phyloP scores from a whole-genome alignment of 2,329 filamentous ascomycete genomes.

The Monosporascus sp. region DNA sequence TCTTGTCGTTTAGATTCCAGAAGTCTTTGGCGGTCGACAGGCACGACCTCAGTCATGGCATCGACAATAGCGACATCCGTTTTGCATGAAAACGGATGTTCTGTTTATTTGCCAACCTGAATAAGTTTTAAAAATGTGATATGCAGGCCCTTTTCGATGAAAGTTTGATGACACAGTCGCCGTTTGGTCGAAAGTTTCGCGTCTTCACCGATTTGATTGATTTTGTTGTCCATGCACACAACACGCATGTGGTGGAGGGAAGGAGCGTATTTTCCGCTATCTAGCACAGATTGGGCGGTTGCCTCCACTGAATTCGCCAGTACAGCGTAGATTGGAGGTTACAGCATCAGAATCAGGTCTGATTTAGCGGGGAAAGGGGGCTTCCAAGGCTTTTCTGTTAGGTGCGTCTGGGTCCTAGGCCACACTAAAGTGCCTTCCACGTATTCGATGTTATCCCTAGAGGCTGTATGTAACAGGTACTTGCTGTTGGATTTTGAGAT shows the following conservation, averaged over 20 bases:
- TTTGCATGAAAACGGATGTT: conserved; percentile 56
- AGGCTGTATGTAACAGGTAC: too few relatives aligned
- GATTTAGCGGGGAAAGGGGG: neutral
- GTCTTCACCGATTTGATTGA: conserved; percentile 9
- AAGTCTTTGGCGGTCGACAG: conserved; percentile 59
- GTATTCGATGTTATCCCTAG: neutral
- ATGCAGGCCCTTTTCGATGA: conserved; percentile 25
- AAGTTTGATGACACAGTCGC: conserved; percentile 28
- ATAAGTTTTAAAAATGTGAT: conserved; percentile 28
- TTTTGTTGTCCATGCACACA: conserved; percentile 10
- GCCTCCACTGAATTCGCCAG: neutral
- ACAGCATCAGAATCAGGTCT: neutral
- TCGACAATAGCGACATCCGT: conserved; percentile 64
- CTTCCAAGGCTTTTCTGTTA: neutral
- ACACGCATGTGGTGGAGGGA: conserved; percentile 1
- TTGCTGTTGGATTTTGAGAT: too few relatives aligned
- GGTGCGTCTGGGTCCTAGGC: neutral
- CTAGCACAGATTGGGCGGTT: neutral
- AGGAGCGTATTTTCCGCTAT: neutral
- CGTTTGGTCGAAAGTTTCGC: conserved; percentile 1
- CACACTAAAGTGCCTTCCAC: neutral
- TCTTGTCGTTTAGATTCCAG: conserved; percentile 60
- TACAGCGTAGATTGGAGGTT: neutral
- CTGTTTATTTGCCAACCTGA: conserved; percentile 24
- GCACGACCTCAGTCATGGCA: conserved; percentile 68